These are phyloP conservation scores for Amanita jacksonii DNA, from an alignment of 768 basidiomycete species.

Conservation along the genomic window DNA sequence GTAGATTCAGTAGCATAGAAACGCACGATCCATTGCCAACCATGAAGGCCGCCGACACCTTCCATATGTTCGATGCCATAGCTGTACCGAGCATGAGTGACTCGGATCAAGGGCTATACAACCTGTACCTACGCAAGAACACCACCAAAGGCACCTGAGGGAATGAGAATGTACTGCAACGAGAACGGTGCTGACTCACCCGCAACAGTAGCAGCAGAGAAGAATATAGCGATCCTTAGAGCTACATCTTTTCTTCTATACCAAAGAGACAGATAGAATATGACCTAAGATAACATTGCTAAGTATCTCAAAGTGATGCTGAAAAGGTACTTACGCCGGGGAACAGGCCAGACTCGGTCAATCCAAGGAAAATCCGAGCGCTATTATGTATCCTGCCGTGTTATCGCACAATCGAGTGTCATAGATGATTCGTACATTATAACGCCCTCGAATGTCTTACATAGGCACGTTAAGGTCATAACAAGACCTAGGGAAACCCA, in stretches of 20 bases:
- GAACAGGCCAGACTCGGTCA: constrained; percentile 31
- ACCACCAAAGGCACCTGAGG: constrained; percentile 36
- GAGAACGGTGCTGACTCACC: too few relatives aligned
- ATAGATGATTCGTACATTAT: constrained; percentile 12
- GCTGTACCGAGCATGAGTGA: constrained; percentile 23
- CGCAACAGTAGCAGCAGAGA: constrained; percentile 49
- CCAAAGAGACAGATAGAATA: constrained; percentile 47
- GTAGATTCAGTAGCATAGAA: background rate
- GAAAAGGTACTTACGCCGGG: constrained; percentile 22
- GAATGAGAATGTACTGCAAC: background rate
- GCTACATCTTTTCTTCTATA: constrained; percentile 51
- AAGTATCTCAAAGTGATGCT: background rate
- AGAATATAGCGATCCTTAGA: constrained; percentile 51
- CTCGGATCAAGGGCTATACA: background rate
- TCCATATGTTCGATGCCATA: constrained; percentile 38
- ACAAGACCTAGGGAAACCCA: constrained; percentile 13
- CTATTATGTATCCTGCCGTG: constrained; percentile 11
- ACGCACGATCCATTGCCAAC: constrained; percentile 44
- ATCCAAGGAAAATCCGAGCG: constrained; percentile 29
- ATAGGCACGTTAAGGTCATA: constrained; percentile 21
- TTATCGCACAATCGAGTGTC: background rate
- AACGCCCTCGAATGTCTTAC: constrained; percentile 17
- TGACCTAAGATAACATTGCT: constrained; percentile 17
- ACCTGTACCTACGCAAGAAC: constrained; percentile 32
- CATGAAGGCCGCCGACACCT: constrained; percentile 27